Evolutionary conservation across 2,329 filamentous ascomycete species (phyloP).

Genomic region (Paraconiothyrium sp.): DNA sequence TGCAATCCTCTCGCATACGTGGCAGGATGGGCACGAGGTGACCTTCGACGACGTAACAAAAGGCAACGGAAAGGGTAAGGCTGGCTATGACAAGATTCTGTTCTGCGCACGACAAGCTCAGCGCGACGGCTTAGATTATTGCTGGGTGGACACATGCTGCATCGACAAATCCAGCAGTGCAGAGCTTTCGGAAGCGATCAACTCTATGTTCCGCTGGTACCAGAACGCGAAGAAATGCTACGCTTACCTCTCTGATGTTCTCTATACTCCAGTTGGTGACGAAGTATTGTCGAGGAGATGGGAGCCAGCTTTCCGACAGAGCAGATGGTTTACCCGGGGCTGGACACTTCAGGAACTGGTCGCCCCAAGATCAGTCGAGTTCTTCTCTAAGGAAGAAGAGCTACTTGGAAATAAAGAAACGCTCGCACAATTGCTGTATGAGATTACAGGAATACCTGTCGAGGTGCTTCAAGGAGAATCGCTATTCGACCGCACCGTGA

Average conservation of each 20-base stretch:
- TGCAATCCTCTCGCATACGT: conserved; percentile 39
- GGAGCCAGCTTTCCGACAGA: conserved; percentile 9
- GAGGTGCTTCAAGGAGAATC: conserved; percentile 6
- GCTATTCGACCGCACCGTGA: conserved; percentile 7
- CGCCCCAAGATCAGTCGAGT: conserved; percentile 9
- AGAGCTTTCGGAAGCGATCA: no score
- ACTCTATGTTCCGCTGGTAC: no score
- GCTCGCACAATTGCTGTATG: background rate
- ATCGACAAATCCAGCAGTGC: conserved; percentile 15
- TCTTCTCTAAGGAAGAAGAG: conserved; percentile 3
- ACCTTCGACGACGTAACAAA: conserved; percentile 11
- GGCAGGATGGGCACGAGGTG: conserved; percentile 23
- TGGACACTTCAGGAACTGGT: conserved; percentile 15
- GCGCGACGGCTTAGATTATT: conserved; percentile 13
- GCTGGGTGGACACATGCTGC: conserved; percentile 16
- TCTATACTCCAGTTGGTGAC: no score
- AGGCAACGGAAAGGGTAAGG: conserved; percentile 9
- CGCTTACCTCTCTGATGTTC: conserved; percentile 14
- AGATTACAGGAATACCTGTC: conserved; percentile 10
- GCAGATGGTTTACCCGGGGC: no score
- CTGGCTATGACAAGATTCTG: background rate
- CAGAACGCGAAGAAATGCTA: conserved; percentile 8
- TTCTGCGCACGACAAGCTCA: background rate
- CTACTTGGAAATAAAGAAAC: conserved; percentile 8
- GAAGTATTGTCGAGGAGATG: background rate